Base-by-base conservation (phyloP, 2,329 filamentous ascomycete species). In the Aureobasidium sp. region DNA sequence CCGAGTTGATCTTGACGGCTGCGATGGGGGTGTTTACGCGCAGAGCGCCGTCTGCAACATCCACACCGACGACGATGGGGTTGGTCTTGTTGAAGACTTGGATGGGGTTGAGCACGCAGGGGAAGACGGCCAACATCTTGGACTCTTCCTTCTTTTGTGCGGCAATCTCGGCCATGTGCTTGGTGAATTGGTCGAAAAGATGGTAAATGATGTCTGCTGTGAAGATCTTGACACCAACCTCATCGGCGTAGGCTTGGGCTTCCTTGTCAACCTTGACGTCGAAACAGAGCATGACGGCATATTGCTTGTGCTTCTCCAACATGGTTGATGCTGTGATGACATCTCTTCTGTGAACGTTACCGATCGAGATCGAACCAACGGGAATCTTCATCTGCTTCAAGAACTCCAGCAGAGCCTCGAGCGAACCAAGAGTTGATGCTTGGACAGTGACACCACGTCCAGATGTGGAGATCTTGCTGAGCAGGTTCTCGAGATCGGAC, bases 261-360 rank as follows among this genome's bases (percentile, higher is more conserved):
- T 99, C 94, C 76, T 96, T 97, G 78, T 99, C 94, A 16, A 99
- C 90, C 80, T 97, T 97, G 77, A 99, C 94, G 74, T 99, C 95
- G 82, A 99, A 99, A 75, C 94, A 97, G 55, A 99, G 86, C 94
- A 99, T 99, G 73, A 97, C 90, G n/a, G 94, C 94, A 69, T 87
- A 95, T 73, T 99, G 92, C 67, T 91, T 91, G 16, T 87, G 84
- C 79, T 97, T 97, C 77, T 99, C 94, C 70, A 97, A 75, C 94
- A 99, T 99, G 68, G 90, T 89, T 71, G 91, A 92, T 1, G 79
- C 90, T 83, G 86, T 92, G 84, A 97, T 94, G 60, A 99, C 90
- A 76, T 99, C 94, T 70, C 94, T 90, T 81, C 97, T 97, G 84
- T 90, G 97, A 42, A 99, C 93, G 2, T 94, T 94, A 52, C 94